phyloP scores from a whole-genome alignment of 352 stramenopile species.

The Globisporangium acanthophoron region DNA sequence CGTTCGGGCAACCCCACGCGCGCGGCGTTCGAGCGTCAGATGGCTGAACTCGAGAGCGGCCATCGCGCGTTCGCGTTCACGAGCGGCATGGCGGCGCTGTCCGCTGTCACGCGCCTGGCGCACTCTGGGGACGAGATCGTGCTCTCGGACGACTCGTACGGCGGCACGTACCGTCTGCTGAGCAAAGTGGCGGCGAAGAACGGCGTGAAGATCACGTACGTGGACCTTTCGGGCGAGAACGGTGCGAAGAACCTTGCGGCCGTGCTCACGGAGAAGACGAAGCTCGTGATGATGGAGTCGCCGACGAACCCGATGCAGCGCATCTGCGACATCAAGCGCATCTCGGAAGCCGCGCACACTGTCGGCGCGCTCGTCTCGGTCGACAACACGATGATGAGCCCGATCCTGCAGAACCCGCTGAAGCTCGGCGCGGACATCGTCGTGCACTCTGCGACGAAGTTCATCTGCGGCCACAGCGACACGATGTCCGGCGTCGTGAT shows the following conservation, averaged over 20 bases:
- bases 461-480: constrained; percentile 96
- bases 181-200: constrained; percentile 84
- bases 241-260: constrained; percentile 58
- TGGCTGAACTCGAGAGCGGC: constrained; percentile 77
- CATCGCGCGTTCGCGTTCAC: constrained; percentile 88
- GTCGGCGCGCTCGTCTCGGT: constrained; percentile 85
- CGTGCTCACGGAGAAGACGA: constrained; percentile 71
- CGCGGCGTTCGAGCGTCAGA: constrained; percentile 89
- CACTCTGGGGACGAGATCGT: constrained; percentile 91
- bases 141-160: constrained; percentile 94
- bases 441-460: constrained; percentile 97
- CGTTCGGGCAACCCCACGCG: constrained; percentile 92
- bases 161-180: constrained; percentile 93
- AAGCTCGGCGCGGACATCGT: constrained; percentile 94
- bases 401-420: constrained; percentile 94
- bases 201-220: constrained; percentile 73
- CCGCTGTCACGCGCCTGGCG: constrained; percentile 88
- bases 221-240: constrained; percentile 71
- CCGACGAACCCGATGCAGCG: constrained; percentile 96
- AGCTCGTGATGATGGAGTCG: constrained; percentile 96
- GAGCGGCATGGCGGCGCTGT: constrained; percentile 95
- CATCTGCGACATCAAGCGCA: constrained; percentile 89
- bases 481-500: constrained; percentile 93
- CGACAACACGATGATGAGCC: constrained; percentile 96
- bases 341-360: constrained; percentile 78